Evolutionary conservation across 2,329 filamentous ascomycete genomes (phyloP).

Genomic region (Trichoderma pleuroti): DNA sequence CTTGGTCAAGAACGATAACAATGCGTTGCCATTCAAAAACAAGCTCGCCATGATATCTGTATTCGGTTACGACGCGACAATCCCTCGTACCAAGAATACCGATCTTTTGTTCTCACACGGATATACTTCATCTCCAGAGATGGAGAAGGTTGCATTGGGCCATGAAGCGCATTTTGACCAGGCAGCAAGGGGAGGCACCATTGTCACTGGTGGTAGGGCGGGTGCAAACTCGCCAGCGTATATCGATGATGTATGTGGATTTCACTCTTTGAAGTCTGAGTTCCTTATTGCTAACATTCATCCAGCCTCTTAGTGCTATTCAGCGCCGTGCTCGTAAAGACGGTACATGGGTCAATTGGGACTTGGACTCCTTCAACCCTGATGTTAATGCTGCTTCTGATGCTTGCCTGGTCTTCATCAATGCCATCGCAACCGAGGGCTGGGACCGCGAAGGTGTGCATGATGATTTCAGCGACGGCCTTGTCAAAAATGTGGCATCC

Average conservation of each 20-base stretch:
- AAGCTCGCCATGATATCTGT: slow-evolving; percentile 54
- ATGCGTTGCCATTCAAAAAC: slow-evolving; percentile 58
- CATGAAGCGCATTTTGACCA: slow-evolving; percentile 45
- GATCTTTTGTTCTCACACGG: slow-evolving; percentile 44
- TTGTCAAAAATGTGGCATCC: slow-evolving; percentile 57
- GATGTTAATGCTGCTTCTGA: slow-evolving; percentile 42
- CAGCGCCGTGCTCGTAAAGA: slow-evolving; percentile 52
- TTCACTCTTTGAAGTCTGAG: not conserved
- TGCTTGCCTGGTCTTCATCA: slow-evolving; percentile 79
- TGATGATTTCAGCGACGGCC: slow-evolving; percentile 62
- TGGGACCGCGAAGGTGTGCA: slow-evolving; percentile 63
- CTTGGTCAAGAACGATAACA: slow-evolving; percentile 69
- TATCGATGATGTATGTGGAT: slow-evolving; percentile 41
- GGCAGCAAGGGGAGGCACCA: slow-evolving; percentile 48
- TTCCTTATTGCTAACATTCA: not conserved
- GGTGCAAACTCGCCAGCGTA: slow-evolving; percentile 50
- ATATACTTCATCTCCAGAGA: slow-evolving; percentile 46
- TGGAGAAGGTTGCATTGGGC: slow-evolving; percentile 43
- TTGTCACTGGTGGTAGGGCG: slow-evolving; percentile 50
- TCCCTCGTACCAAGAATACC: slow-evolving; percentile 46
- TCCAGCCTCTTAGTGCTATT: slow-evolving; percentile 53
- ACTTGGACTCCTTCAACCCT: slow-evolving; percentile 32
- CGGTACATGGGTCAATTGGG: slow-evolving; percentile 54
- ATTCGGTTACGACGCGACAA: slow-evolving; percentile 62
- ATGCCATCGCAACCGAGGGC: slow-evolving; percentile 73